Conservation (phyloP, 495 filamentous ascomycete species). For the Ramalina intermedia region DNA sequence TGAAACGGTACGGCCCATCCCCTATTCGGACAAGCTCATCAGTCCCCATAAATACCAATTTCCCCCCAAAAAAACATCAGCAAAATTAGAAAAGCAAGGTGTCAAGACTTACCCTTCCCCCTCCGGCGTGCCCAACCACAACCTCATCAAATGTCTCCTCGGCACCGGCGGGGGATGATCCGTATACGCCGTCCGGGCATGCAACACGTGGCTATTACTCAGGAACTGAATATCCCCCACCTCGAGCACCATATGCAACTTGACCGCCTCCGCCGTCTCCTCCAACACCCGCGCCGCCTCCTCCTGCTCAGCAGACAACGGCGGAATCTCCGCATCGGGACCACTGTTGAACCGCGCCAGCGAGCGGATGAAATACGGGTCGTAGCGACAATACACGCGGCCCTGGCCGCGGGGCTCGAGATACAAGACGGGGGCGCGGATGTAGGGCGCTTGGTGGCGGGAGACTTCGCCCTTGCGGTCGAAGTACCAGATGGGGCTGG, state of each 20-base stretch:
- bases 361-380: slow-evolving; percentile 64
- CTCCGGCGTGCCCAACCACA: slow-evolving; percentile 75
- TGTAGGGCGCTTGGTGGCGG: slow-evolving; percentile 60
- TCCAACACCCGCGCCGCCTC: slow-evolving; percentile 54
- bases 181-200: slow-evolving; percentile 51
- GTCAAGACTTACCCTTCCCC: slow-evolving; percentile 48
- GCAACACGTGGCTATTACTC: slow-evolving; percentile 52
- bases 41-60: too few relatives aligned
- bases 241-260: slow-evolving; percentile 65
- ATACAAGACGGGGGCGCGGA: slow-evolving; percentile 60
- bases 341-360: slow-evolving; percentile 49
- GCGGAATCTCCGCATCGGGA: slow-evolving; percentile 43
- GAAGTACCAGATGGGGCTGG: slow-evolving; percentile 78
- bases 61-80: too few relatives aligned
- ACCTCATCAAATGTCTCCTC: slow-evolving; percentile 62
- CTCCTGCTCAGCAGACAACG: slow-evolving; percentile 45
- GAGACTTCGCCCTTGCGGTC: slow-evolving; percentile 81
- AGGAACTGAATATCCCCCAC: slow-evolving; percentile 72
- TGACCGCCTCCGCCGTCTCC: slow-evolving; percentile 45
- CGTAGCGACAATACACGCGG: slow-evolving; percentile 39
- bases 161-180: slow-evolving; percentile 51
- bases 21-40: slow-evolving; percentile 29
- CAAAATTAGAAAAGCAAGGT: too few relatives aligned
- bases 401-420: slow-evolving; percentile 27
- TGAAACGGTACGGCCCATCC: slow-evolving; percentile 76